phyloP scores from a whole-genome alignment of 148 eudicot genomes.

The Fagopyrum tataricum region DNA sequence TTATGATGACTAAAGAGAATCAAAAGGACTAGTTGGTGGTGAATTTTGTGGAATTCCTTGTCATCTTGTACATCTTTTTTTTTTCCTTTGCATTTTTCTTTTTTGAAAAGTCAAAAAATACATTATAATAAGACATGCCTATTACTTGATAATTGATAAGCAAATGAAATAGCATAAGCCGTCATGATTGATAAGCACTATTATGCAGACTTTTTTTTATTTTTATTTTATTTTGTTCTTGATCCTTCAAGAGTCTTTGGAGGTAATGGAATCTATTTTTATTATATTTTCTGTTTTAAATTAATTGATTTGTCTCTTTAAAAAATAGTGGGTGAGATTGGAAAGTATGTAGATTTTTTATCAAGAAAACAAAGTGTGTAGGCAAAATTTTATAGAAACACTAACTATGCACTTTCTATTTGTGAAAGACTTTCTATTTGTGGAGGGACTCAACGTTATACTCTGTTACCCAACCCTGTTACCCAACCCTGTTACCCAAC shows the following conservation, averaged over 20 bases:
- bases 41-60: constrained; percentile 11
- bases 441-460: no score
- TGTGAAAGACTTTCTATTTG: no score
- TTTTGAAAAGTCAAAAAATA: not conserved
- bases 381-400: no score
- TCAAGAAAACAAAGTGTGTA: no score
- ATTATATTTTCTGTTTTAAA: no score
- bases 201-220: not conserved
- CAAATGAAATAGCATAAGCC: not conserved
- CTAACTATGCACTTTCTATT: no score
- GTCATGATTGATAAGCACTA: constrained; percentile 6
- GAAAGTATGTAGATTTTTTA: no score
- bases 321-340: no score
- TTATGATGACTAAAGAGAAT: constrained; percentile 8
- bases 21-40: constrained; percentile 9
- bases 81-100: no score
- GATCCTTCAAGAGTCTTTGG: not conserved
- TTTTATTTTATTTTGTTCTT: not conserved
- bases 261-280: not conserved
- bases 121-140: not conserved
- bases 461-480: no score
- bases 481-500: no score
- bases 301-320: not conserved
- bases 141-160: constrained; percentile 9
- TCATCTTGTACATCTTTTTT: not conserved